phyloP scores from a whole-genome alignment of 2,329 filamentous ascomycete species.

The Alternaria brassicicola region DNA sequence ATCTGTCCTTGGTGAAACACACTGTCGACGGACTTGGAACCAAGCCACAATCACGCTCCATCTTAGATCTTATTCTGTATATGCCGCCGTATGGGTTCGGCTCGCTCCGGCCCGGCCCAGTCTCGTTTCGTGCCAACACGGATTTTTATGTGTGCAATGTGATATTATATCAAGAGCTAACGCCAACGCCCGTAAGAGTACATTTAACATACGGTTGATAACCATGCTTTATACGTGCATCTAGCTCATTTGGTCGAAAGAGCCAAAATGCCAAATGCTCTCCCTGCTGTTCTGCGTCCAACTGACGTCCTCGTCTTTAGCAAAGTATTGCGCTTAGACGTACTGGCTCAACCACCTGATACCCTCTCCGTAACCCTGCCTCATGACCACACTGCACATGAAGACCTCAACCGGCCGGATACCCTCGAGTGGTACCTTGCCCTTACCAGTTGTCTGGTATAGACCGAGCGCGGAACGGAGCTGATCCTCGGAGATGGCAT shows the following conservation, averaged over 20 bases:
- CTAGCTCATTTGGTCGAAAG: not conserved
- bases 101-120: not conserved
- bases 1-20: not conserved
- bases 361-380: conserved; percentile 68
- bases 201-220: conserved; percentile 13
- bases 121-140: not conserved
- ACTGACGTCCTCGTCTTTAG: not conserved
- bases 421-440: conserved; percentile 47
- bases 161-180: conserved; percentile 25
- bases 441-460: conserved; percentile 68
- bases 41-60: not conserved
- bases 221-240: conserved; percentile 12
- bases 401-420: conserved; percentile 80
- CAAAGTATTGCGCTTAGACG: conserved; percentile 32
- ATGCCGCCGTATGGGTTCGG: not conserved
- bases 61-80: not conserved
- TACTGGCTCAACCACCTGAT: conserved; percentile 53
- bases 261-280: conserved; percentile 2
- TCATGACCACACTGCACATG: conserved; percentile 97
- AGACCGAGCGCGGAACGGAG: conserved; percentile 88
- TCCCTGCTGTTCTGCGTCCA: not conserved
- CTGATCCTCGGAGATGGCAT: conserved; percentile 94
- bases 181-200: conserved; percentile 24
- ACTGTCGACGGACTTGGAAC: not conserved
- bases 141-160: conserved; percentile 5